These are phyloP conservation scores for Colletotrichum paranaense DNA, from an alignment of 2,329 filamentous ascomycete species.

Conservation along the genomic window DNA sequence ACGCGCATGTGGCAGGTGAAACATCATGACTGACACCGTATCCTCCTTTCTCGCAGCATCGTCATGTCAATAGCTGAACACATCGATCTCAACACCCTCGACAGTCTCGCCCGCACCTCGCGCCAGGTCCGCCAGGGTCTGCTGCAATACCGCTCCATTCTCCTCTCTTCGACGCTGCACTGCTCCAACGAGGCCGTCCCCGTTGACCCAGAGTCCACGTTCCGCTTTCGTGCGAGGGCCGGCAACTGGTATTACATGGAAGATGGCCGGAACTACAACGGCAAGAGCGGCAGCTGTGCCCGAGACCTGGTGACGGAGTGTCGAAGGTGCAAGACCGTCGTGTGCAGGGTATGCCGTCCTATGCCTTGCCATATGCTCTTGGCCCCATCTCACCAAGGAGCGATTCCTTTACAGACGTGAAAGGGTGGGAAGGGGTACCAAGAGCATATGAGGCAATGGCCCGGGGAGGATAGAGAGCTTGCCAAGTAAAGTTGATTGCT, in stretches of 20 bases:
- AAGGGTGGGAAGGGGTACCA: conserved; percentile 6
- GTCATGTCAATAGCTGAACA: conserved; percentile 78
- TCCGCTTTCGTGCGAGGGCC: conserved; percentile 68
- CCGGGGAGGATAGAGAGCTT: conserved; percentile 12
- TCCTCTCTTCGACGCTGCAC: conserved; percentile 80
- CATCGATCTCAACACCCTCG: conserved; percentile 88
- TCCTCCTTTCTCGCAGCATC: conserved; percentile 66
- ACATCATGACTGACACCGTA: conserved; percentile 1
- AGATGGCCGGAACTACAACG: conserved; percentile 64
- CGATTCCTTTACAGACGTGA: neutral
- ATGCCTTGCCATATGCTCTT: conserved; percentile 25
- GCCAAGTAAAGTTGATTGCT: conserved; percentile 22
- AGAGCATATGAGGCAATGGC: conserved; percentile 13
- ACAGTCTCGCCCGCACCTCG: conserved; percentile 85
- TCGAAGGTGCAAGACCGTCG: conserved; percentile 78
- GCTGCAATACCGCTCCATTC: conserved; percentile 79
- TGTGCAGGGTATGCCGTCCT: conserved; percentile 76
- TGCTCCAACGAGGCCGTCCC: conserved; percentile 78
- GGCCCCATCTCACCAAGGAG: neutral
- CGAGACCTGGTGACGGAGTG: conserved; percentile 89
- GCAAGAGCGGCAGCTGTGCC: conserved; percentile 83
- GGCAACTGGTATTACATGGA: conserved; percentile 71
- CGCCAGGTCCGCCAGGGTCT: conserved; percentile 82
- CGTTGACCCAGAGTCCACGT: conserved; percentile 65
- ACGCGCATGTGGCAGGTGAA: neutral